phyloP scores from a whole-genome alignment of 2,329 filamentous ascomycete genomes.

The Neopestalotiopsis sp. region DNA sequence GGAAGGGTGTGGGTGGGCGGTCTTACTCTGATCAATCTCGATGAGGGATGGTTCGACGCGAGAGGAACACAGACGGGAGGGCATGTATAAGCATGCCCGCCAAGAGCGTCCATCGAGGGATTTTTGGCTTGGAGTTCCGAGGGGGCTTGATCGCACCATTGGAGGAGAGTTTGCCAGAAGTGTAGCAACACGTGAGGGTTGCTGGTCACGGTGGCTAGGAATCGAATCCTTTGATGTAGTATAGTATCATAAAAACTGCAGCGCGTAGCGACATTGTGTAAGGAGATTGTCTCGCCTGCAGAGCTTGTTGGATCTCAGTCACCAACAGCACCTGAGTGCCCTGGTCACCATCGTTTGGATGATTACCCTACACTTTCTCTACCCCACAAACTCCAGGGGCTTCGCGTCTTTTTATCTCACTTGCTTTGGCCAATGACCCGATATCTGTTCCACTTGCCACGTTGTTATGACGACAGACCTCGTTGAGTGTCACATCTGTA shows the following conservation, averaged over 20 bases:
- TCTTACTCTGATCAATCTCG: too few species aligned
- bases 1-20: too few species aligned
- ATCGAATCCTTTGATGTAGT: constrained; percentile 1
- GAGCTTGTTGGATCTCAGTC: too few species aligned
- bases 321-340: neutral
- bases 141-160: neutral
- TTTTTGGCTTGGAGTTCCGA: neutral
- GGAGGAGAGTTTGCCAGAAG: neutral
- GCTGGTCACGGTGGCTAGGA: neutral
- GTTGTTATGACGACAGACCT: constrained; percentile 2
- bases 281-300: neutral
- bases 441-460: neutral
- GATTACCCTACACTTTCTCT: neutral
- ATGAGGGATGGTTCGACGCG: too few species aligned
- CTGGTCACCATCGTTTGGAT: neutral
- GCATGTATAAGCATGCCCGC: neutral
- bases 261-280: neutral
- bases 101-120: constrained; percentile 1
- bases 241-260: too few species aligned
- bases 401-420: neutral
- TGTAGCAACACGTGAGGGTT: neutral
- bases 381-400: neutral
- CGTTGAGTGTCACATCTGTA: neutral
- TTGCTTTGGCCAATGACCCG: neutral
- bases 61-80: too few species aligned